phyloP scores from a whole-genome alignment of 2,329 filamentous ascomycete species.

The Penicillium brasilianum region DNA sequence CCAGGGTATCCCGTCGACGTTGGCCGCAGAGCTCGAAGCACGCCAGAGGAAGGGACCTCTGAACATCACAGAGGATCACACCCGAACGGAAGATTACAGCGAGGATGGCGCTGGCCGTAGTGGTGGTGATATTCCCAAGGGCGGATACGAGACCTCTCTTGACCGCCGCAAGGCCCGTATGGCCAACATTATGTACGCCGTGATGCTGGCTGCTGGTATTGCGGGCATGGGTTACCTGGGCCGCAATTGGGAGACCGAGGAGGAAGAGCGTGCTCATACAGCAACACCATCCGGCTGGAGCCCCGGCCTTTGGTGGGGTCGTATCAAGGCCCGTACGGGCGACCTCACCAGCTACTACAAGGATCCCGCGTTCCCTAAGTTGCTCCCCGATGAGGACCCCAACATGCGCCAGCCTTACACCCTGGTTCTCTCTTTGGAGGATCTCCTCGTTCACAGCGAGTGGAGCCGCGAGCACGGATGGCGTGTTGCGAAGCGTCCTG shows the following conservation, averaged over 20 bases:
- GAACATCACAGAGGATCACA: constrained; percentile 60
- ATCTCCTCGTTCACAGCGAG: constrained; percentile 91
- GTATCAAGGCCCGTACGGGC: constrained; percentile 73
- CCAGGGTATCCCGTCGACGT: constrained; percentile 90
- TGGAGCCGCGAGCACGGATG: constrained; percentile 95
- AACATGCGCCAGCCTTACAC: constrained; percentile 86
- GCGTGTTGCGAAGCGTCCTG: constrained; percentile 92
- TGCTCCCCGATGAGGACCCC: constrained; percentile 75
- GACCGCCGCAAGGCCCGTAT: constrained; percentile 79
- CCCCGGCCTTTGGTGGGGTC: constrained; percentile 75
- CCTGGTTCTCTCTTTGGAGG: constrained; percentile 88
- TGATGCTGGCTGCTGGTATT: constrained; percentile 62
- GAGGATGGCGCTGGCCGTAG: constrained; percentile 54
- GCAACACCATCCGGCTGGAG: constrained; percentile 83
- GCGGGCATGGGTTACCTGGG: constrained; percentile 75
- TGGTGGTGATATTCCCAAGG: constrained; percentile 69
- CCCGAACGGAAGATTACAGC: constrained; percentile 50
- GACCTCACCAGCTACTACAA: constrained; percentile 90
- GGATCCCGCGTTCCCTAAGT: constrained; percentile 91
- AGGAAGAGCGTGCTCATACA: constrained; percentile 71
- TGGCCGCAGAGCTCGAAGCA: constrained; percentile 73
- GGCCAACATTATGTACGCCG: constrained; percentile 74
- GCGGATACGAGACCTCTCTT: constrained; percentile 86
- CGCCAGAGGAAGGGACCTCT: constrained; percentile 49
- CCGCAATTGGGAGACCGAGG: constrained; percentile 79